phyloP scores from a whole-genome alignment of 257 asterid genomes.

The Apocynum venetum region DNA sequence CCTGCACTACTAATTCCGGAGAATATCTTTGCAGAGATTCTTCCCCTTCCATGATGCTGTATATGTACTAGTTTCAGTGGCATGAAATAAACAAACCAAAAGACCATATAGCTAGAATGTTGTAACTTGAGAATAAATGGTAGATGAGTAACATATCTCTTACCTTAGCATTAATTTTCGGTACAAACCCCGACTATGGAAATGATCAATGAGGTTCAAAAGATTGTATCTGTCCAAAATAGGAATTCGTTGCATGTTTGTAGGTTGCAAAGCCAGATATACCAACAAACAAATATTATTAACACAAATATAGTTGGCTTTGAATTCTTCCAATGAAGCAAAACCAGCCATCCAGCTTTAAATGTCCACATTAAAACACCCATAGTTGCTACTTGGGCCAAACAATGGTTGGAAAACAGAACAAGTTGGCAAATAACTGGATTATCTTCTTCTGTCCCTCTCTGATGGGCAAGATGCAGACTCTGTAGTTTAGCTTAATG shows the following conservation, averaged over 20 bases:
- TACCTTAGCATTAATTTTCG: conserved; percentile 77
- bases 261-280: background rate
- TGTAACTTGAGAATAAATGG: background rate
- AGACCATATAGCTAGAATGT: background rate
- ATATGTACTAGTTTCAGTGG: conserved; percentile 4
- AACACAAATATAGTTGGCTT: background rate
- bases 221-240: conserved; percentile 68
- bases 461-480: background rate
- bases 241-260: background rate
- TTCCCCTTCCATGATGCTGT: conserved; percentile 98
- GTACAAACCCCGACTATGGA: conserved; percentile 77
- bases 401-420: background rate
- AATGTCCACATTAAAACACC: background rate
- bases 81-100: background rate
- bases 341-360: background rate
- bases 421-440: background rate
- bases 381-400: background rate
- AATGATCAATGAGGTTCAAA: conserved; percentile 62
- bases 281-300: background rate
- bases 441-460: background rate
- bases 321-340: background rate
- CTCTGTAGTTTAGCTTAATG: background rate
- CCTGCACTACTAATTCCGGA: conserved; percentile 75
- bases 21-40: conserved; percentile 65
- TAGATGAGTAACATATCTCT: background rate